Percentiles rank a stretch among this genome's conserved stretches.
phyloP scores from a whole-genome alignment of 495 filamentous ascomycete species.

The Aspergillus mulundensis region DNA sequence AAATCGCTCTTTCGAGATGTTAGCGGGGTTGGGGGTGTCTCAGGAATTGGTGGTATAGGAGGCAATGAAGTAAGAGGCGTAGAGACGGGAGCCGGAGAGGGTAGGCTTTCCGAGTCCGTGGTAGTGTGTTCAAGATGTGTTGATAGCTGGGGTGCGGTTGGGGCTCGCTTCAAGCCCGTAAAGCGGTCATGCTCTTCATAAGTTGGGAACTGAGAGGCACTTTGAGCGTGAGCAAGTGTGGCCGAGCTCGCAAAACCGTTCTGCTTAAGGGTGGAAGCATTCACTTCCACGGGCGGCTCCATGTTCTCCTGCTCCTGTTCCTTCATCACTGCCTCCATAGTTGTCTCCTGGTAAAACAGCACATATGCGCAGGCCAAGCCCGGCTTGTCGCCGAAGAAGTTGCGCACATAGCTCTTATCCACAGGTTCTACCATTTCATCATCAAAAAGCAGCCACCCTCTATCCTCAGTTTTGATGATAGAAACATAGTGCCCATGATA shows the following conservation, averaged over 20 bases:
- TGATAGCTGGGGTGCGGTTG: constrained; percentile 54
- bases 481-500: constrained; percentile 98
- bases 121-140: constrained; percentile 27
- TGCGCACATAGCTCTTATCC: constrained; percentile 92
- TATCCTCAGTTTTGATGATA: constrained; percentile 95
- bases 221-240: constrained; percentile 37
- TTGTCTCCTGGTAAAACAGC: constrained; percentile 96
- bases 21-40: constrained; percentile 25
- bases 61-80: constrained; percentile 16
- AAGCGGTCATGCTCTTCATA: constrained; percentile 48
- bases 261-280: constrained; percentile 49
- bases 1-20: constrained; percentile 44
- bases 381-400: constrained; percentile 93
- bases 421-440: constrained; percentile 98
- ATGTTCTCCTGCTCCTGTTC: constrained; percentile 79
- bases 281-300: constrained; percentile 53
- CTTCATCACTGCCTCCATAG: constrained; percentile 76
- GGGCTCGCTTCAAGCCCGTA: constrained; percentile 52
- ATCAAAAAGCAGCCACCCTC: constrained; percentile 94
- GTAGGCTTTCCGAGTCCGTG: constrained; percentile 21
- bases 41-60: constrained; percentile 39
- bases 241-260: constrained; percentile 35
- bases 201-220: constrained; percentile 35
- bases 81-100: constrained; percentile 11
- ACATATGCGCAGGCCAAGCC: constrained; percentile 94